Percentiles rank a stretch among this genome's conserved stretches.
Conservation (phyloP, 2,329 filamentous ascomycete genomes). For the Penicillium sumatraense region DNA sequence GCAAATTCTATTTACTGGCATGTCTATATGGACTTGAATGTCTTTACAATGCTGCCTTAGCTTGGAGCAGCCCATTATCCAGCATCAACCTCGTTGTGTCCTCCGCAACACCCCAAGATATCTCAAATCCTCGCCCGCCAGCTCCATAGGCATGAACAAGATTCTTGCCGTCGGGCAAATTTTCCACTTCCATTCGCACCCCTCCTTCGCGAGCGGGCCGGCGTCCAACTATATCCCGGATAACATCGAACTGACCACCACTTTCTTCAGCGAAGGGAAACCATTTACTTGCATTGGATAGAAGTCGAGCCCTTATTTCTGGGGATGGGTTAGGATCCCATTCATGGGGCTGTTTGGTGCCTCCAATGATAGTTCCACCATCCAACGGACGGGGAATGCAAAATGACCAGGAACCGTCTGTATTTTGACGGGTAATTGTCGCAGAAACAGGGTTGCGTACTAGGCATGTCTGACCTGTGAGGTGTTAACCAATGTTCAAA, state of each 20-base stretch:
- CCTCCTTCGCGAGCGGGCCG: slow-evolving; percentile 52
- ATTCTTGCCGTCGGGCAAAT: slow-evolving; percentile 27
- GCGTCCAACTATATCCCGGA: slow-evolving; percentile 53
- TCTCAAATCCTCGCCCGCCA: slow-evolving; percentile 65
- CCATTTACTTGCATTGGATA: slow-evolving; percentile 48
- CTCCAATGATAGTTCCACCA: slow-evolving; percentile 69
- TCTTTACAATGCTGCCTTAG: slow-evolving; percentile 29
- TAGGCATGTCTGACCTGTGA: slow-evolving; percentile 52
- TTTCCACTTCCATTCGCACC: slow-evolving; percentile 59
- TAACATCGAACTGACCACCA: slow-evolving; percentile 45
- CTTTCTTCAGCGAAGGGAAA: slow-evolving; percentile 46
- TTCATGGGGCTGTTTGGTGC: slow-evolving; percentile 65
- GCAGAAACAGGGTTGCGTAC: slow-evolving; percentile 49
- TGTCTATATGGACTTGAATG: neutral
- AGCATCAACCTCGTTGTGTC: slow-evolving; percentile 52
- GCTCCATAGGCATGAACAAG: slow-evolving; percentile 64
- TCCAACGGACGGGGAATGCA: slow-evolving; percentile 64
- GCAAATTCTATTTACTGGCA: neutral
- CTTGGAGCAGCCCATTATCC: slow-evolving; percentile 24
- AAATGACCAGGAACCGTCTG: slow-evolving; percentile 67
- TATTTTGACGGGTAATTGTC: slow-evolving; percentile 64
- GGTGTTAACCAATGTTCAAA: neutral
- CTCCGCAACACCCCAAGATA: slow-evolving; percentile 64
- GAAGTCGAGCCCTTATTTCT: slow-evolving; percentile 53
- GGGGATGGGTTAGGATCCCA: slow-evolving; percentile 57